Conservation (phyloP, 371 early-diverging fungal genomes). For the Rhizopus microsporus region DNA sequence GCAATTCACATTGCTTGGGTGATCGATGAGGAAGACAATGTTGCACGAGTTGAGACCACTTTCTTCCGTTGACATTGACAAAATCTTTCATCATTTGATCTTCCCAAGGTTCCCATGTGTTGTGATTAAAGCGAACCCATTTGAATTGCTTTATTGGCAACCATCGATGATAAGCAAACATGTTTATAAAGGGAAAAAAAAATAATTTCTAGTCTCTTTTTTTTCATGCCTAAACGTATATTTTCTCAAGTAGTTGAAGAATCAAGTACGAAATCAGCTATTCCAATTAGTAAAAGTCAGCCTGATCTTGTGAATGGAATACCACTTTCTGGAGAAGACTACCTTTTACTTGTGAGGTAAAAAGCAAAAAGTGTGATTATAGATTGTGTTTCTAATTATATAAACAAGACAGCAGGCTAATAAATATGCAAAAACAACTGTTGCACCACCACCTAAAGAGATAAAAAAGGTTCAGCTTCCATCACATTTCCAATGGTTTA, state of each 20-base stretch:
- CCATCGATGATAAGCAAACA: not conserved
- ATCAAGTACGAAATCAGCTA: conserved; percentile 19
- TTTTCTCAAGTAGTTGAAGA: conserved; percentile 28
- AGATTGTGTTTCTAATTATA: not conserved
- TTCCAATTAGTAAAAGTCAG: conserved; percentile 31
- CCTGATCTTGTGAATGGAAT: conserved; percentile 43
- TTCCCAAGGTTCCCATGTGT: conserved; percentile 44
- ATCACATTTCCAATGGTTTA: conserved; percentile 27
- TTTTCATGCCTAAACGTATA: conserved; percentile 29
- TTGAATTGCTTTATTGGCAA: no score
- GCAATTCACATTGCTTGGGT: conserved; percentile 15
- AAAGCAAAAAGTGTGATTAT: not conserved
- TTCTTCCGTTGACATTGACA: conserved; percentile 34
- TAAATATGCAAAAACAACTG: conserved; percentile 28
- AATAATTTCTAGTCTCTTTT: not conserved
- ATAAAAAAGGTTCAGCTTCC: conserved; percentile 26
- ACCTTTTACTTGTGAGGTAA: conserved; percentile 49
- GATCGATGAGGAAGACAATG: conserved; percentile 43
- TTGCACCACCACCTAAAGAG: conserved; percentile 33
- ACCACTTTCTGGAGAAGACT: conserved; percentile 51
- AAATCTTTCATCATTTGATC: conserved; percentile 33
- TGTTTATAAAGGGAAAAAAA: not conserved
- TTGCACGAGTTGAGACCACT: conserved; percentile 31
- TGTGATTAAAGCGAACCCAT: not conserved
- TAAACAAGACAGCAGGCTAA: conserved; percentile 36